Conservation (phyloP, 441 rosid genomes). For the Jatropha podagrica region DNA sequence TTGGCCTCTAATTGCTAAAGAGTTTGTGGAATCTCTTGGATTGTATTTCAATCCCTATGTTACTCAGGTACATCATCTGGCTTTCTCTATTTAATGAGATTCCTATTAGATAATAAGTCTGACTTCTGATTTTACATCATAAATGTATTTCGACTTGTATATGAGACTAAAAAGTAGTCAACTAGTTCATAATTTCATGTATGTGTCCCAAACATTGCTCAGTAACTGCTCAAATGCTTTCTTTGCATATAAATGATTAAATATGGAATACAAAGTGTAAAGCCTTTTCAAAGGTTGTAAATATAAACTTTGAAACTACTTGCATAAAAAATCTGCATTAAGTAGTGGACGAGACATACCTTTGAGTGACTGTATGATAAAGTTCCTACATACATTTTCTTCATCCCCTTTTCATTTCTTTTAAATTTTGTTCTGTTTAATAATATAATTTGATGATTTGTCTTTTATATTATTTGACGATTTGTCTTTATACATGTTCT, state of each 20-base stretch:
- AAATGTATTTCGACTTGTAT: no score
- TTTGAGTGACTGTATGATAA: background rate
- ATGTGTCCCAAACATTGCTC: background rate
- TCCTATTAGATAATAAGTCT: background rate
- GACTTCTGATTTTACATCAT: conserved; percentile 5
- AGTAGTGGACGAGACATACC: background rate
- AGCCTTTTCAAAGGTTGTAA: background rate
- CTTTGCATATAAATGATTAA: background rate
- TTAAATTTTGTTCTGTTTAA: background rate
- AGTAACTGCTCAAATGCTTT: background rate
- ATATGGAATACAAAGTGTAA: background rate
- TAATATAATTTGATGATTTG: background rate
- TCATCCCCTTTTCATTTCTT: background rate
- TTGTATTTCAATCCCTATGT: conserved; percentile 85
- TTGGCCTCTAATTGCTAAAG: conserved; percentile 81
- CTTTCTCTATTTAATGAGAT: background rate
- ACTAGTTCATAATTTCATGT: background rate
- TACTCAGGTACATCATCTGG: conserved; percentile 57
- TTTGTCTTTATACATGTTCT: conserved; percentile 24
- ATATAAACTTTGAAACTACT: background rate
- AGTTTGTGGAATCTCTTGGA: conserved; percentile 87
- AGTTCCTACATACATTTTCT: background rate
- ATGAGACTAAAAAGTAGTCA: background rate
- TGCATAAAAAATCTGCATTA: background rate
- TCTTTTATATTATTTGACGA: conserved; percentile 10